phyloP scores from a whole-genome alignment of 176 grass and related monocot genomes.

The Zoysia japonica region DNA sequence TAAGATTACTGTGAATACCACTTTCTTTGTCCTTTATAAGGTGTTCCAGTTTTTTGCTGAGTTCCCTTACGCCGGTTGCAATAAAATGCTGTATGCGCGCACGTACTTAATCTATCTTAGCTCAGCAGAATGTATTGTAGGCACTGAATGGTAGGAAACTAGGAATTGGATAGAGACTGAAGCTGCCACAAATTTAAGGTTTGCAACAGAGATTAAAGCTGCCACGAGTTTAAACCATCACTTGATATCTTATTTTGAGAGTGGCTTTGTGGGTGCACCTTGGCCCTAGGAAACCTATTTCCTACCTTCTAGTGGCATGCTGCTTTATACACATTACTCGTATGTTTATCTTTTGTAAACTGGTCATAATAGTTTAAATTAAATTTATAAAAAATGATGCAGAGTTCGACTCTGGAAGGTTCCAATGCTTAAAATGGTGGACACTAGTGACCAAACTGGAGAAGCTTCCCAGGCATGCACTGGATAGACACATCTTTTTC shows the following conservation, averaged over 20 bases:
- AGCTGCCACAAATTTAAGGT: neutral
- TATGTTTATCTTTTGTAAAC: neutral
- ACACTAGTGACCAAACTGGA: constrained; percentile 43
- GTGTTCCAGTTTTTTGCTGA: neutral
- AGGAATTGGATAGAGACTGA: constrained; percentile 13
- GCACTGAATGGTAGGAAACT: neutral
- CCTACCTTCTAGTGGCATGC: neutral
- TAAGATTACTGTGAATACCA: constrained; percentile 44
- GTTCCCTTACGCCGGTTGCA: neutral
- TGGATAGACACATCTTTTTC: neutral
- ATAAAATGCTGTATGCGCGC: neutral
- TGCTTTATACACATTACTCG: constrained; percentile 4
- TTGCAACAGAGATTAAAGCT: constrained; percentile 23
- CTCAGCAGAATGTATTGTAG: neutral
- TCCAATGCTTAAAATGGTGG: constrained; percentile 66
- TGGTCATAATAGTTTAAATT: neutral
- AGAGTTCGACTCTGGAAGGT: constrained; percentile 92
- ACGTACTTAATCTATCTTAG: neutral
- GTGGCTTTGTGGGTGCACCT: constrained; percentile 6
- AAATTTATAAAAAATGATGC: constrained; percentile 8
- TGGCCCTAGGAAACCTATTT: neutral
- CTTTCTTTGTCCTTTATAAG: constrained; percentile 17
- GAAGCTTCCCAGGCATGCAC: constrained; percentile 63
- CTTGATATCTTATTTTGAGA: neutral
- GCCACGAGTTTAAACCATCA: neutral